Evolutionary conservation across 1,139 yeast species (phyloP).

Genomic region (Yamadazyma kanchanaburiensis): DNA sequence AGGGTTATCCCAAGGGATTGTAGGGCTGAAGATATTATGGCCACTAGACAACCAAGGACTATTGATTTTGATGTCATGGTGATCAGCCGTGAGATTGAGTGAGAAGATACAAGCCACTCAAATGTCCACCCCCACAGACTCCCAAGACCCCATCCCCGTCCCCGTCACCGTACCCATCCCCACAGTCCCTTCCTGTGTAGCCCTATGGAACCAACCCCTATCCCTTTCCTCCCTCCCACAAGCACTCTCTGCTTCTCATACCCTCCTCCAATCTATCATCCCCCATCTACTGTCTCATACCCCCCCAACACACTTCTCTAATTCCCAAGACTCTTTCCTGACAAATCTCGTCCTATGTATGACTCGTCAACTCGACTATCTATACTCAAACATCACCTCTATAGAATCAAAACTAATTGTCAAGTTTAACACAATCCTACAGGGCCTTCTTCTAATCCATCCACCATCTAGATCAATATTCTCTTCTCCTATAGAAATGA

Average conservation of each 20-base stretch:
- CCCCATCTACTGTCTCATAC: constrained; percentile 22
- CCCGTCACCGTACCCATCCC: too few relatives aligned
- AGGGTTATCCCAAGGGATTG: constrained; percentile 83
- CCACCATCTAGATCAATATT: constrained; percentile 52
- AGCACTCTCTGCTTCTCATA: background rate
- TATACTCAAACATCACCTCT: constrained; percentile 9
- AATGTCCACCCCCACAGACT: too few relatives aligned
- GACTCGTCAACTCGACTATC: constrained; percentile 21
- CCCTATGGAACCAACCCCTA: background rate
- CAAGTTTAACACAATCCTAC: constrained; percentile 44
- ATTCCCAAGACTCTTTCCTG: constrained; percentile 50
- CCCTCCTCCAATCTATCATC: constrained; percentile 11
- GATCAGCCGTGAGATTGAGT: constrained; percentile 1
- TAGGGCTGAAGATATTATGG: constrained; percentile 72
- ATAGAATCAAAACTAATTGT: constrained; percentile 13
- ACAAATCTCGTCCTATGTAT: constrained; percentile 45
- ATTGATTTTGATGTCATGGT: constrained; percentile 19
- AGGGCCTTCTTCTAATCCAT: constrained; percentile 63
- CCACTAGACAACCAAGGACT: constrained; percentile 65
- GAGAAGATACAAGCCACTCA: too few relatives aligned
- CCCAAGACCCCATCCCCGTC: too few relatives aligned
- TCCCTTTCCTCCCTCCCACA: background rate
- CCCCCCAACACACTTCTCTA: constrained; percentile 35
- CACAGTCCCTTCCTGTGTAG: too few relatives aligned
- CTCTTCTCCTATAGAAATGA: constrained; percentile 29